These are phyloP conservation scores for Colletotrichum sp. DNA, from an alignment of 2,329 filamentous ascomycete species.

Conservation along the genomic window DNA sequence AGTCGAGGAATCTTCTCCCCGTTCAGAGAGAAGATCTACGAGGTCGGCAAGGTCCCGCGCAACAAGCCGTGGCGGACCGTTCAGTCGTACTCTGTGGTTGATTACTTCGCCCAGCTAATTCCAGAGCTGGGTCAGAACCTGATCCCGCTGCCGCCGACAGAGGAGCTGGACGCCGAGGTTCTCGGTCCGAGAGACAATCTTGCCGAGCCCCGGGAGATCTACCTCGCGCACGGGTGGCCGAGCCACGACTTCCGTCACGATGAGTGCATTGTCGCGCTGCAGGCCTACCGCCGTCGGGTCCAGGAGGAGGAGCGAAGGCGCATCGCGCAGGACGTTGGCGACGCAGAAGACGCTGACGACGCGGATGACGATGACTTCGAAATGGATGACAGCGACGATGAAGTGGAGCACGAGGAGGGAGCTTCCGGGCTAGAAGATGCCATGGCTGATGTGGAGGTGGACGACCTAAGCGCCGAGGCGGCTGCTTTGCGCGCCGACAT, in stretches of 20 bases:
- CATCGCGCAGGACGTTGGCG: neutral
- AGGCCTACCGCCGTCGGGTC: neutral
- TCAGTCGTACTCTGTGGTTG: neutral
- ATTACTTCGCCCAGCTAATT: slow-evolving; percentile 6
- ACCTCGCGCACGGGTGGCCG: neutral
- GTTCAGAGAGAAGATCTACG: neutral
- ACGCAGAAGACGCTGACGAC: slow-evolving; percentile 3
- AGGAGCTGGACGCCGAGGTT: slow-evolving; percentile 12
- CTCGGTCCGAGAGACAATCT: neutral
- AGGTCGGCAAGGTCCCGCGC: slow-evolving; percentile 3
- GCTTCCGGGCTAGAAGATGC: neutral
- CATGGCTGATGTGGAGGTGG: slow-evolving; percentile 15
- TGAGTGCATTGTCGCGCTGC: slow-evolving; percentile 14
- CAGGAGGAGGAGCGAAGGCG: neutral
- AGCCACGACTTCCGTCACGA: neutral
- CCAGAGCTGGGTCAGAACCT: neutral
- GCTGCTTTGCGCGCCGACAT: slow-evolving; percentile 11
- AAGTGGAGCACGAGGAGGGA: neutral
- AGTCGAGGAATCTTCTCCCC: slow-evolving; percentile 6
- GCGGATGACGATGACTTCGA: slow-evolving; percentile 13
- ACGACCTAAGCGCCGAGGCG: slow-evolving; percentile 3
- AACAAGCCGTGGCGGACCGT: slow-evolving; percentile 13
- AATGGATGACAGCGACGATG: neutral
- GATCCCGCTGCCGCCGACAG: slow-evolving; percentile 11
- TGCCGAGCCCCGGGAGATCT: neutral